Percentiles rank a stretch among this genome's conserved stretches.
phyloP scores from a whole-genome alignment of 768 basidiomycete species.

The Gymnopilus junonius region DNA sequence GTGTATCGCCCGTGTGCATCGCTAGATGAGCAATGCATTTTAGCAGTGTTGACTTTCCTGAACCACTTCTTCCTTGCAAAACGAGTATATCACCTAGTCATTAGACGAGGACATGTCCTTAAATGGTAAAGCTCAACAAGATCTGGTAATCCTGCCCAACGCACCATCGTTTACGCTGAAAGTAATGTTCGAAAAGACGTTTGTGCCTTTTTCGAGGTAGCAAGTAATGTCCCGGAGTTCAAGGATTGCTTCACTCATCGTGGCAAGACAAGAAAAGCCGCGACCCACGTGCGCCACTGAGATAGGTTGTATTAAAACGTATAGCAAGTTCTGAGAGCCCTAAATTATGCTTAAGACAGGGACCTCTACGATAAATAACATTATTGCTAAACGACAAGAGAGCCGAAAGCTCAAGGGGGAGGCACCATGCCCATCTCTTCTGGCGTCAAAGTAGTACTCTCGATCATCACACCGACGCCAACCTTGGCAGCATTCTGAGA shows the following conservation, averaged over 20 bases:
- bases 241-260: conserved; percentile 43
- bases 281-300: not conserved
- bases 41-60: conserved; percentile 80
- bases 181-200: conserved; percentile 63
- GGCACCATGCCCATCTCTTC: conserved; percentile 81
- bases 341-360: conserved; percentile 15
- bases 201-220: conserved; percentile 45
- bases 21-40: conserved; percentile 86
- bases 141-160: not conserved
- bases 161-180: conserved; percentile 63
- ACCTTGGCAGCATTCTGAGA: conserved; percentile 88
- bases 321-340: not conserved
- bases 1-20: conserved; percentile 66
- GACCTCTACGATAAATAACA: conserved; percentile 25
- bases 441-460: conserved; percentile 78
- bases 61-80: conserved; percentile 80
- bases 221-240: conserved; percentile 57
- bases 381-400: conserved; percentile 5
- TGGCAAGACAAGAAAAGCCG: conserved; percentile 2
- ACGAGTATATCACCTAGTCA: conserved; percentile 68
- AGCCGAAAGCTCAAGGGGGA: conserved; percentile 39
- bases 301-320: not conserved
- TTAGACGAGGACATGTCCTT: not conserved
- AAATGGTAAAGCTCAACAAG: not conserved
- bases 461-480: conserved; percentile 97